Percentiles rank a stretch among this genome's conserved stretches.
Evolutionary conservation across 225 moss, liverwort and hornwort genomes (phyloP).

Genomic region (Takakia lepidozioides): DNA sequence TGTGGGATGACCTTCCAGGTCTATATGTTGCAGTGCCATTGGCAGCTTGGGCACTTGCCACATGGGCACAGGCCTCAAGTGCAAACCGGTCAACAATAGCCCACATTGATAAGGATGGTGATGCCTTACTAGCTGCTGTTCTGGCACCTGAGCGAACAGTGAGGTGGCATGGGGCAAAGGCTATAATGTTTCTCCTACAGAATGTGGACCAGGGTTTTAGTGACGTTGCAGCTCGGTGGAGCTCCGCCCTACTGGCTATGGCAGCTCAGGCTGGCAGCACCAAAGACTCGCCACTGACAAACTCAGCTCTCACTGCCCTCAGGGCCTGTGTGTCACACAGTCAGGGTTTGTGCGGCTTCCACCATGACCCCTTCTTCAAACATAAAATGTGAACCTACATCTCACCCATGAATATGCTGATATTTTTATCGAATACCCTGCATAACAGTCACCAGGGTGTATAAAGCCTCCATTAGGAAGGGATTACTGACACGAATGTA

Average conservation of each 20-base stretch:
- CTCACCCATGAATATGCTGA: too few relatives aligned
- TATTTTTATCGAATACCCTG: too few relatives aligned
- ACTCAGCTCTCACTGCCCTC: constrained; percentile 75
- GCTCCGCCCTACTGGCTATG: constrained; percentile 71
- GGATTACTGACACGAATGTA: too few relatives aligned
- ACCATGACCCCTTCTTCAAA: too few relatives aligned
- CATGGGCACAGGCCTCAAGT: constrained; percentile 82
- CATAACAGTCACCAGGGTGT: too few relatives aligned
- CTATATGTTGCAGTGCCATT: constrained; percentile 83
- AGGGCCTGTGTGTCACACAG: constrained; percentile 75
- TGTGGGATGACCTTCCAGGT: constrained; percentile 97
- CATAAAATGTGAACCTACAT: too few relatives aligned
- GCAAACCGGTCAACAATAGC: constrained; percentile 73
- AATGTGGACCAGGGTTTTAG: constrained; percentile 49
- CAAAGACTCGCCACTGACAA: constrained; percentile 60
- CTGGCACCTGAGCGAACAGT: constrained; percentile 88
- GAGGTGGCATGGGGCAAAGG: constrained; percentile 90
- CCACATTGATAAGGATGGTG: constrained; percentile 72
- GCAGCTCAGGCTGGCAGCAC: constrained; percentile 61
- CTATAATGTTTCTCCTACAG: constrained; percentile 81
- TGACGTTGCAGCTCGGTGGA: constrained; percentile 78
- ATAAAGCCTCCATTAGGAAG: too few relatives aligned
- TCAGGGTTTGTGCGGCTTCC: constrained; percentile 22
- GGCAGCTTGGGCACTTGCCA: constrained; percentile 98
- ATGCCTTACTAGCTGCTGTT: constrained; percentile 73